phyloP scores from a whole-genome alignment of 192 early-diverging fungal genomes.

The Coemansia sp. region DNA sequence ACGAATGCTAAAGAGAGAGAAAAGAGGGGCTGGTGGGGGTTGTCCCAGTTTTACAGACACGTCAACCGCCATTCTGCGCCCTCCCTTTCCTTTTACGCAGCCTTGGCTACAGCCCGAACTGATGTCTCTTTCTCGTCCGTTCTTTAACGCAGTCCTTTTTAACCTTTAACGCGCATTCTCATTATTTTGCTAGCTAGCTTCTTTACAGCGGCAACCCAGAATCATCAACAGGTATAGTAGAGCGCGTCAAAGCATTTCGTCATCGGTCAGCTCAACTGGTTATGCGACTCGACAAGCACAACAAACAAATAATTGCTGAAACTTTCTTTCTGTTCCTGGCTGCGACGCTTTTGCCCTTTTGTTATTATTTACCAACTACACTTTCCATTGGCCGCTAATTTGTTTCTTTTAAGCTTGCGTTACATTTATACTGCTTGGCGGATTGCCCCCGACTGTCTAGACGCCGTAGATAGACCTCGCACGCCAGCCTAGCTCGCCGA shows the following conservation, averaged over 20 bases:
- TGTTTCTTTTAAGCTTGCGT: neutral
- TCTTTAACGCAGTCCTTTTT: neutral
- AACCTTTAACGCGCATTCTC: neutral
- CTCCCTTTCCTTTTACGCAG: neutral
- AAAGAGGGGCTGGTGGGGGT: neutral
- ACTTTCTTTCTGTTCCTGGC: neutral
- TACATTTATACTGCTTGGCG: neutral
- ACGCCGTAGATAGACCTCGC: slow-evolving; percentile 7
- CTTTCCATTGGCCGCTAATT: neutral
- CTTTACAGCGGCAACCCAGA: neutral
- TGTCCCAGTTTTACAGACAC: neutral
- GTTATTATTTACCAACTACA: neutral
- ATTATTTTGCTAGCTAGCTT: neutral
- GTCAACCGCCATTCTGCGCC: neutral
- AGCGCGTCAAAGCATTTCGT: neutral
- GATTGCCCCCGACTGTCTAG: slow-evolving; percentile 1
- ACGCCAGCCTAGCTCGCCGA: slow-evolving; percentile 3
- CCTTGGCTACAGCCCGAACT: neutral
- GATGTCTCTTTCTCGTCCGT: neutral
- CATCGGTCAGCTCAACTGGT: slow-evolving; percentile 4
- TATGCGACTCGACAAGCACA: neutral
- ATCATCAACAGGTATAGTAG: slow-evolving; percentile 1
- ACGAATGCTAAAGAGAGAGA: neutral
- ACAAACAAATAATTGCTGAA: neutral
- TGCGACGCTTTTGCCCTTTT: neutral